Base-by-base conservation (phyloP, 805 yeast genomes). In the Hanseniaspora pseudoguilliermondii region DNA sequence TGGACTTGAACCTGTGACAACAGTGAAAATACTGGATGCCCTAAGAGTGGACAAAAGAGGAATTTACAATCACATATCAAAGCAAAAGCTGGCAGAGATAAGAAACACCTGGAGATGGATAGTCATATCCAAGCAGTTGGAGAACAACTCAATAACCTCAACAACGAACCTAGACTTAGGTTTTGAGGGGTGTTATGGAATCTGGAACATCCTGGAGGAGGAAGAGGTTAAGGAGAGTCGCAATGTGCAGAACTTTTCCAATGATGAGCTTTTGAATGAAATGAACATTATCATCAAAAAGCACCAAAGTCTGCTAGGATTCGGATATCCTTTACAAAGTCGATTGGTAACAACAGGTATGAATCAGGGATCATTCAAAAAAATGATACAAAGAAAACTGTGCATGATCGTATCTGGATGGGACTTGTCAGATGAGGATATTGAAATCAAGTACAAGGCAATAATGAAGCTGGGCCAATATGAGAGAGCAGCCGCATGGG, bases 401-500 rank as follows among this genome's bases (percentile, higher is more conserved):
- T 88, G 96, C 62, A 72, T 90, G 71, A 80, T 83, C 47, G 86
- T 87, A 16, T 83, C 89, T 38, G 97, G 97, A 1, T 90, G 96
- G 95, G 88, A 86, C 62, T 81, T 86, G 62, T 82, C 88, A 1
- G 77, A 79, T 18, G 71, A 78, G 27, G 95, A 87, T 65, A 75
- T 88, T 59, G 95, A 89, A 60, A 81, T 77, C 41, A 81, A 83
- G 59, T 75, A 86, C 41, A 69, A 71, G 23, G 72, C 74, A 42
- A 73, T 91, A 42, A 79, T 83, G 23, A 67, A 71, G 0, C 67
- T 71, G 16, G 89, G 85, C 0, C 77, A 79, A 58, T 78, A 77
- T 59, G 95, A 89, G 59, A 83, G 91, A 65, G 97, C 98, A 0
- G 98, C 97, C 0, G 97, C 95, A 0, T 87, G 96, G 95, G 97